Evolutionary conservation across 2,329 filamentous ascomycete genomes (phyloP), one percentile per base, ranked within the genome.

Genomic region (Penicillium polonicum): DNA sequence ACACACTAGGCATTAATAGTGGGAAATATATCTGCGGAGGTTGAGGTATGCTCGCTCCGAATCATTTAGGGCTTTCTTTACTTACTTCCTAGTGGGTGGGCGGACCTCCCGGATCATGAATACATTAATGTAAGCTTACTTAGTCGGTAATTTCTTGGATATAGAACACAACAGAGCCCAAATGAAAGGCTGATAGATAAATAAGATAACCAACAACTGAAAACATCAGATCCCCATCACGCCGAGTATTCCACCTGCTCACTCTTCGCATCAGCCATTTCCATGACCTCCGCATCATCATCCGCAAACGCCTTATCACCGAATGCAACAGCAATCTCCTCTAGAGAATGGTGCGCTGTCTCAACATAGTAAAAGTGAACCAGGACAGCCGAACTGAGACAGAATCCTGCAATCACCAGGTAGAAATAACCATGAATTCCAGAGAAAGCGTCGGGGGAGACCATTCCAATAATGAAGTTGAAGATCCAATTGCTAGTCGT

Each of bases 401-500:
- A 77, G 54, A 78, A 78, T 1, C 73, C 72, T 5, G 73, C 76
- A 52, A 79, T 78, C 29, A 78, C 64, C 2, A 78, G 57, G 56
- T 78, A 78, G 57, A 74, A 78, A 61, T 77, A 78, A 4, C 75
- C 75, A n/a, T 71, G 67, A 19, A 79, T 78, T 0, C 74, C 72
- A 3, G 70, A 67, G 55, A 79, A 78, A 13, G 76, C 75, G 50
- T 76, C 74, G 0, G 77, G 75, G 0, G 76, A 75, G 5, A 75
- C 73, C 75, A 78, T 78, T 4, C 65, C 65, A 21, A 67, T 66
- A 45, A 67, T 62, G 61, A 75, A 76, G 52, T 57, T 57, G 49
- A 60, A 60, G 5, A 57, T 5, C 82, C 82, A 85, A 69, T 84
- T 85, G 41, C 66, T 70, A 10, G 67, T 73, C 0, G 74, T 77